These are phyloP conservation scores for Bromus sterilis DNA, from an alignment of 176 grass and related monocot species.

Conservation along the genomic window DNA sequence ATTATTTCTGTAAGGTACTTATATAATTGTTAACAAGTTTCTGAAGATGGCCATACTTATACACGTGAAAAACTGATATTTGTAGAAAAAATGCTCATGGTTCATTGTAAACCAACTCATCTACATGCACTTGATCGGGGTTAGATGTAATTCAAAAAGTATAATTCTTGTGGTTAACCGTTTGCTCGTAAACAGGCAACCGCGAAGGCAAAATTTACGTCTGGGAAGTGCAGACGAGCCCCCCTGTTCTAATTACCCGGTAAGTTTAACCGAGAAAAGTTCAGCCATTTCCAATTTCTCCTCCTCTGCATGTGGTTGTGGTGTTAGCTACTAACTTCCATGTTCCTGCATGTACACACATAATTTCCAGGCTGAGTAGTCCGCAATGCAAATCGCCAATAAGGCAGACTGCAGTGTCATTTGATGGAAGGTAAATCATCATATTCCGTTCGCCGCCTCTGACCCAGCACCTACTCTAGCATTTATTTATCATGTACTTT, in stretches of 20 bases:
- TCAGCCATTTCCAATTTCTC: not conserved
- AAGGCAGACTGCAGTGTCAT: constrained; percentile 77
- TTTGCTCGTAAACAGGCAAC: constrained; percentile 47
- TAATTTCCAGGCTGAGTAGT: constrained; percentile 46
- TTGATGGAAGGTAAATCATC: constrained; percentile 70
- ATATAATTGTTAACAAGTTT: not conserved
- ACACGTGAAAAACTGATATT: not conserved
- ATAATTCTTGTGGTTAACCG: not conserved
- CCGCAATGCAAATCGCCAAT: constrained; percentile 68
- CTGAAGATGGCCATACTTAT: not conserved
- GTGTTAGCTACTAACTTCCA: not conserved
- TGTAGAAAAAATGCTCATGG: not conserved
- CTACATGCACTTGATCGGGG: not conserved
- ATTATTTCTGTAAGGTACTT: not conserved
- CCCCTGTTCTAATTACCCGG: constrained; percentile 55
- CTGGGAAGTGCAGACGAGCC: constrained; percentile 86
- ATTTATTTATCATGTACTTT: not conserved
- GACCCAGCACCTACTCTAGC: not conserved
- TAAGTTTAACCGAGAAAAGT: constrained; percentile 2
- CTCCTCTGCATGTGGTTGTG: not conserved
- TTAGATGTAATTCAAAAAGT: not conserved
- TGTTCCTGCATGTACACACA: not conserved
- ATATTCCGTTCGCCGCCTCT: not conserved
- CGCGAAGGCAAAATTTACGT: constrained; percentile 90
- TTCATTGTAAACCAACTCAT: not conserved